Percentiles rank a stretch among this genome's conserved stretches.
Evolutionary conservation across 306 rosid species (phyloP).

Genomic region (Glycine latifolia): DNA sequence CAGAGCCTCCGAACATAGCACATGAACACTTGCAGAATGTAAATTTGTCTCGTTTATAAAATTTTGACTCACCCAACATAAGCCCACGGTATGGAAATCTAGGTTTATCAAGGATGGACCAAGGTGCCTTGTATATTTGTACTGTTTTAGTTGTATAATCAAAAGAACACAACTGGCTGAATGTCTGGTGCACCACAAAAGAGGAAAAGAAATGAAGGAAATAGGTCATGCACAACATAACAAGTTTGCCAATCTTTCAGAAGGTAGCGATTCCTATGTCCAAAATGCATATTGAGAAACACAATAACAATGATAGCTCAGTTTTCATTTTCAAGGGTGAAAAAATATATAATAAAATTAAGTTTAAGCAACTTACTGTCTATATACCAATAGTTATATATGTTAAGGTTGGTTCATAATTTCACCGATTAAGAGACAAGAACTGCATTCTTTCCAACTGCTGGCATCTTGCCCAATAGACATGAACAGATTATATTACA

Average conservation of each 20-base stretch:
- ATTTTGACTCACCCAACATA: constrained; percentile 69
- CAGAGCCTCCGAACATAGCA: constrained; percentile 37
- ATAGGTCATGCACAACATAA: constrained; percentile 19
- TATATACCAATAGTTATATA: neutral
- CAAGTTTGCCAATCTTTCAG: constrained; percentile 8
- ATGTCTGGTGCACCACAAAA: constrained; percentile 69
- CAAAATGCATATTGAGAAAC: constrained; percentile 28
- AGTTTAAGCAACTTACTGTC: constrained; percentile 15
- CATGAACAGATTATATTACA: neutral
- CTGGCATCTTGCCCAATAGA: constrained; percentile 24
- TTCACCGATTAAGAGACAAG: constrained; percentile 31
- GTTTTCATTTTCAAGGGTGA: constrained; percentile 21
- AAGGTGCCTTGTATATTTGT: constrained; percentile 78
- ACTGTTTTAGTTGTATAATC: constrained; percentile 76
- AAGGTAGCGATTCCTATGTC: constrained; percentile 17
- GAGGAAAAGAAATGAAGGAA: constrained; percentile 34
- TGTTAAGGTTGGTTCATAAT: constrained; percentile 26
- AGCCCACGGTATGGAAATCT: constrained; percentile 92
- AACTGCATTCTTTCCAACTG: constrained; percentile 21
- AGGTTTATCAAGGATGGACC: constrained; percentile 86
- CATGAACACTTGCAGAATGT: constrained; percentile 28
- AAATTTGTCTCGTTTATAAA: constrained; percentile 29
- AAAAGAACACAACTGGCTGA: constrained; percentile 92
- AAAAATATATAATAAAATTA: neutral
- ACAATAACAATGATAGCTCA: constrained; percentile 14